phyloP scores from a whole-genome alignment of 192 early-diverging fungal genomes.

The Coemansia sp. region DNA sequence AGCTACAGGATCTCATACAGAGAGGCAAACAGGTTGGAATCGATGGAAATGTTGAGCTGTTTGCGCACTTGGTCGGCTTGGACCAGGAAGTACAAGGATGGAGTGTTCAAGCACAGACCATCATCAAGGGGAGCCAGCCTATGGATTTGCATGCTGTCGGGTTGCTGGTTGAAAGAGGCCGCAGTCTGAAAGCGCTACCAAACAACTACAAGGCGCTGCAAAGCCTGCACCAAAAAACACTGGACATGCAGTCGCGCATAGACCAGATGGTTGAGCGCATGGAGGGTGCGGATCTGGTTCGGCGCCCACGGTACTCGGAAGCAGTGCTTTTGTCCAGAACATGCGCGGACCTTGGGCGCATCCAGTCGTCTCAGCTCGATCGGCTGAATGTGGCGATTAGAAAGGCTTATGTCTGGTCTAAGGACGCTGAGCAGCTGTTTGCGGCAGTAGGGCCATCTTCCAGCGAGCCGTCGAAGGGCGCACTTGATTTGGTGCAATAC shows the following conservation, averaged over 20 bases:
- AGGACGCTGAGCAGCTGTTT: slow-evolving; percentile 21
- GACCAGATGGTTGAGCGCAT: slow-evolving; percentile 25
- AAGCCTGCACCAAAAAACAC: slow-evolving; percentile 28
- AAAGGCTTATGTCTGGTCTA: slow-evolving; percentile 23
- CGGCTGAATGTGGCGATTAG: slow-evolving; percentile 14
- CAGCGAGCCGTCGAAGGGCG: slow-evolving; percentile 8
- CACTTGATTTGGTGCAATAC: slow-evolving; percentile 17
- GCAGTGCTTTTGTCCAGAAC: slow-evolving; percentile 13
- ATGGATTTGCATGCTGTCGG: slow-evolving; percentile 27
- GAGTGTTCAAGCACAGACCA: slow-evolving; percentile 12
- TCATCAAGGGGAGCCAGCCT: slow-evolving; percentile 9
- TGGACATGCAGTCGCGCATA: slow-evolving; percentile 36
- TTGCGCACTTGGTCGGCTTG: slow-evolving; percentile 7
- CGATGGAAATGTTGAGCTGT: slow-evolving; percentile 7
- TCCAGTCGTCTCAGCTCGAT: slow-evolving; percentile 27
- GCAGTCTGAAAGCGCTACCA: slow-evolving; percentile 28
- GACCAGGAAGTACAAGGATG: slow-evolving; percentile 15
- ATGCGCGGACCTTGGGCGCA: slow-evolving; percentile 30
- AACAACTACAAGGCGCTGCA: slow-evolving; percentile 19
- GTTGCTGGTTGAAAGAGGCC: slow-evolving; percentile 44
- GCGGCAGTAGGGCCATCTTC: slow-evolving; percentile 1
- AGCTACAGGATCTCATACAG: slow-evolving; percentile 8
- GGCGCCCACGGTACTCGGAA: slow-evolving; percentile 36
- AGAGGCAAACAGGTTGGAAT: slow-evolving; percentile 16
- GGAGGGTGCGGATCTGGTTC: slow-evolving; percentile 23